A percentile compares a stretch with the other conserved stretches of the same genome.
Evolutionary conservation across 2,329 filamentous ascomycete genomes (phyloP).

Genomic region (Microascus cirrosus): DNA sequence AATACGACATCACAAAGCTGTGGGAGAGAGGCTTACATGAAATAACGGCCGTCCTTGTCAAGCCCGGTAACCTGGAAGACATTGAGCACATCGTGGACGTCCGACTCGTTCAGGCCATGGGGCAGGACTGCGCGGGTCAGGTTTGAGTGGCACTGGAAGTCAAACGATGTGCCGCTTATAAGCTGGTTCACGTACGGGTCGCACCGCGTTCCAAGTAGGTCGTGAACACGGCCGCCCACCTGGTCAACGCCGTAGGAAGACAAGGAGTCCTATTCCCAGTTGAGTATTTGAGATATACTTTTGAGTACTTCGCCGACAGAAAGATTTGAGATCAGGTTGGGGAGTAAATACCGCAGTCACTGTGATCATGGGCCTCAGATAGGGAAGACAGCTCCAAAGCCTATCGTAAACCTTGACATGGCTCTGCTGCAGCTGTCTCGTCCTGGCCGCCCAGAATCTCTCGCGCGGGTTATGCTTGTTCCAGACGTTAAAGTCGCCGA

Average conservation of each 20-base stretch:
- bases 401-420: conserved; percentile 64
- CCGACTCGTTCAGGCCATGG: conserved; percentile 56
- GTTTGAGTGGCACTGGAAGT: conserved; percentile 80
- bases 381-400: conserved; percentile 69
- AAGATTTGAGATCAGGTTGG: not conserved
- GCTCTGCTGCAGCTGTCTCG: conserved; percentile 65
- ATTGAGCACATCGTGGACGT: conserved; percentile 79
- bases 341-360: conserved; percentile 32
- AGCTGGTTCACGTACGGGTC: conserved; percentile 75
- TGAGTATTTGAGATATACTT: conserved; percentile 13
- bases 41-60: conserved; percentile 61
- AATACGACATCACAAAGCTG: too few relatives aligned
- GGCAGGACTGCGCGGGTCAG: conserved; percentile 61
- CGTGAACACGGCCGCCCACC: conserved; percentile 60
- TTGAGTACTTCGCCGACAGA: too few relatives aligned
- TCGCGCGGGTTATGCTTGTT: conserved; percentile 39
- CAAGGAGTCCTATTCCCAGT: conserved; percentile 51
- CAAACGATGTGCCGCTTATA: conserved; percentile 58
- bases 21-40: conserved; percentile 41
- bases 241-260: conserved; percentile 47
- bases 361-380: conserved; percentile 62
- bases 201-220: conserved; percentile 71
- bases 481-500: conserved; percentile 62
- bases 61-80: conserved; percentile 77
- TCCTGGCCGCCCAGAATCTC: conserved; percentile 71